A percentile compares a stretch with the other conserved stretches of the same genome.
These are phyloP conservation scores for Metarhizium rileyi DNA, from an alignment of 2,329 filamentous ascomycete genomes.

Conservation along the genomic window DNA sequence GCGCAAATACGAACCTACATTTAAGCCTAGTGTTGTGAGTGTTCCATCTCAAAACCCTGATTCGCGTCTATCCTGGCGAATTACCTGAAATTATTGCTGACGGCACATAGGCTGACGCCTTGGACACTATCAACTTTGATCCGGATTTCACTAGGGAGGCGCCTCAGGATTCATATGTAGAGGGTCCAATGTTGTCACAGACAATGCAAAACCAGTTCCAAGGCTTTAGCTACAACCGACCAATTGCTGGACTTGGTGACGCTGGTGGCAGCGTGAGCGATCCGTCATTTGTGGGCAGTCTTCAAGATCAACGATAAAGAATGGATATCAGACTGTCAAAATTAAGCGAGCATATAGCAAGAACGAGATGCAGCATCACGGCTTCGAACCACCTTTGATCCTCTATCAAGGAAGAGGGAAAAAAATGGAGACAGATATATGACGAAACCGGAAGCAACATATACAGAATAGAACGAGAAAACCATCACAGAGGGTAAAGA, in stretches of 20 bases:
- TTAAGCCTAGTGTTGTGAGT: slow-evolving; percentile 94
- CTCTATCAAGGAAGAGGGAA: background rate
- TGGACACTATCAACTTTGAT: slow-evolving; percentile 91
- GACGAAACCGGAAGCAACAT: background rate
- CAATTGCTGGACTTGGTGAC: slow-evolving; percentile 85
- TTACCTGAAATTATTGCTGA: background rate
- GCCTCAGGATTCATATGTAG: slow-evolving; percentile 86
- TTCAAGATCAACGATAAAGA: slow-evolving; percentile 36
- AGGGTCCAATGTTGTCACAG: slow-evolving; percentile 81
- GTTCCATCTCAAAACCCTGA: too few relatives aligned
- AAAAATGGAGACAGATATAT: background rate
- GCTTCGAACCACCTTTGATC: background rate
- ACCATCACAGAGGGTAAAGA: background rate
- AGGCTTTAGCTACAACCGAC: slow-evolving; percentile 95
- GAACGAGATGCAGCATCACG: background rate
- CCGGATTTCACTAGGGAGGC: slow-evolving; percentile 82
- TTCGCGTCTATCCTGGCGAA: background rate
- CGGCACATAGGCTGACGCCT: slow-evolving; percentile 58
- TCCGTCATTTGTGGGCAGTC: slow-evolving; percentile 57
- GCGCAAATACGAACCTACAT: slow-evolving; percentile 95
- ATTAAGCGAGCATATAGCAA: background rate
- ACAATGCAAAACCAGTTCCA: slow-evolving; percentile 95
- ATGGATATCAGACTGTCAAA: background rate
- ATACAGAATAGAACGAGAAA: background rate
- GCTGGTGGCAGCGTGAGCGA: slow-evolving; percentile 91